Evolutionary conservation across 2,329 filamentous ascomycete species (phyloP).

Genomic region (Escovopsis sp.): DNA sequence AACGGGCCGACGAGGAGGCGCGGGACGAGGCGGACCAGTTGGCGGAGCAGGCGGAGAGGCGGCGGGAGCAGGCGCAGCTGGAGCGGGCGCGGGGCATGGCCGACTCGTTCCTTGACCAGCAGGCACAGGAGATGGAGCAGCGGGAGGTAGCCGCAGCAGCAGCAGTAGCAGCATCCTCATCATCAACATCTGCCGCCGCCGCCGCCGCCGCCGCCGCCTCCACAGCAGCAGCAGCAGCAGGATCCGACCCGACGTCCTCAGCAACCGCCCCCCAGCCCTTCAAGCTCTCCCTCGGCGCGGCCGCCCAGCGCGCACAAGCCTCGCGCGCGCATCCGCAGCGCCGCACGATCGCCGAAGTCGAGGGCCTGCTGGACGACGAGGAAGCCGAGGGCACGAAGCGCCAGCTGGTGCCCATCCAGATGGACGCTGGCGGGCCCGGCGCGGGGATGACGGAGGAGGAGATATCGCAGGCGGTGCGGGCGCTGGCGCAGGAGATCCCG

Average conservation of each 20-base stretch:
- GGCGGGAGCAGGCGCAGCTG: slow-evolving; percentile 52
- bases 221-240: slow-evolving; percentile 69
- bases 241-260: slow-evolving; percentile 35
- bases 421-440: slow-evolving; percentile 49
- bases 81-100: slow-evolving; percentile 74
- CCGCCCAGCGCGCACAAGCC: slow-evolving; percentile 56
- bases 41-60: slow-evolving; percentile 60
- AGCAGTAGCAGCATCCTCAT: slow-evolving; percentile 58
- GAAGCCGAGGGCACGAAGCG: slow-evolving; percentile 62
- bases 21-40: slow-evolving; percentile 72
- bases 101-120: slow-evolving; percentile 76
- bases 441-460: slow-evolving; percentile 72
- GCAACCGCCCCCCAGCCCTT: slow-evolving; percentile 56
- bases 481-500: slow-evolving; percentile 81
- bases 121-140: slow-evolving; percentile 59
- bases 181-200: slow-evolving; percentile 22
- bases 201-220: slow-evolving; percentile 7
- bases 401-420: slow-evolving; percentile 68
- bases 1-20: slow-evolving; percentile 57
- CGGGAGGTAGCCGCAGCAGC: slow-evolving; percentile 32
- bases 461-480: slow-evolving; percentile 61
- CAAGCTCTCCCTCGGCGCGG: slow-evolving; percentile 83
- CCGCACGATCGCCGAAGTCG: slow-evolving; percentile 82
- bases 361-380: slow-evolving; percentile 87
- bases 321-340: slow-evolving; percentile 42